Base-by-base conservation (phyloP, 495 filamentous ascomycete genomes). In the Xylaria intraflava region DNA sequence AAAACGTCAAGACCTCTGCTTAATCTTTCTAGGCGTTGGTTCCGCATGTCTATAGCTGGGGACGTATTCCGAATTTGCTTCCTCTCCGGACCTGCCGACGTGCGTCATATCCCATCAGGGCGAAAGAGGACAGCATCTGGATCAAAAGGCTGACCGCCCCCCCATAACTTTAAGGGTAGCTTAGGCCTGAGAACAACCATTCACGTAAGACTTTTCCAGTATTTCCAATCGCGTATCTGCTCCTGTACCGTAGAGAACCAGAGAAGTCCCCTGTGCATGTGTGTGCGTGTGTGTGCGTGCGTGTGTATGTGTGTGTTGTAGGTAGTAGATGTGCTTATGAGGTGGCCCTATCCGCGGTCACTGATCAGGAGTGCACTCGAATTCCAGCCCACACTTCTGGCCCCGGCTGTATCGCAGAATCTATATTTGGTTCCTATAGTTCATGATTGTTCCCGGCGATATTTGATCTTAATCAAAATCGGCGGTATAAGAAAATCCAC, bases 401-500 rank as follows among this genome's bases (percentile, higher is more conserved):
- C 50, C 46, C 50, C 26, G 35, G 27, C 19, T 46, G 29, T 27
- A 53, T 53, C 23, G 22, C 19, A 14, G 26, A n/a, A 14, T 31
- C 11, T 29, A 38, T 17, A 16, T 23, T 11, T 1, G 16, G 22
- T 44, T 39, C 35, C 39, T 23, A 23, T 26, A 23, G n/a, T 27
- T 24, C 22, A 24, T 35, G 6, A 6, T 35, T 49, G 23, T 12
- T 14, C 44, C 35, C 8, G 12, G 38, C 19, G 10, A 22, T 24
- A 39, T 43, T 49, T 31, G 33, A 44, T 43, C 24, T 49, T 74
- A 78, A 27, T 77, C 75, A 56, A 78, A 77, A 51, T 78, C 74
- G 16, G 72, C 71, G 19, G 75, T 76, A 57, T 99, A 99, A 11
- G 94, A 97, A 78, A 99, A 99, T 57, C 93, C 93, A 42, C 93